Base-by-base conservation (phyloP, 257 asterid species). In the Fraxinus anomala region DNA sequence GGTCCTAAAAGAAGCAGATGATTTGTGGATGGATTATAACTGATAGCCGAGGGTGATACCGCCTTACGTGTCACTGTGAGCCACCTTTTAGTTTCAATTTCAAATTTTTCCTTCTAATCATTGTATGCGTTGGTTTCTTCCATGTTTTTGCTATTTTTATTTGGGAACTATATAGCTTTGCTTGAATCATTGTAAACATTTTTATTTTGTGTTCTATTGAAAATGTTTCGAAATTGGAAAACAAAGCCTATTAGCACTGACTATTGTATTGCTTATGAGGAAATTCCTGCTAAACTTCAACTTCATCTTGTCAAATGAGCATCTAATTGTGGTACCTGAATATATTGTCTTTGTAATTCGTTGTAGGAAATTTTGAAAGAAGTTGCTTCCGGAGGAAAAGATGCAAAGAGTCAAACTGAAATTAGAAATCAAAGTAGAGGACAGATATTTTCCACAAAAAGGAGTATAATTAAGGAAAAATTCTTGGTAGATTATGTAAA, bases 331-430 rank as follows among this genome's bases (percentile, higher is more conserved):
- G 63, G 63, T 24, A 51, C 63, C 33, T 61, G 68, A 23, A 23
- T 21, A 23, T 61, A 23, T 23, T 61, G 10, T 61, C 13, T 23
- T 21, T 1, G 1, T 65, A 44, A 81, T 59, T 73, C 39, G 70
- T 82, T 80, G 61, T 82, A 96, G 98, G 89, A 96, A 96, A 85
- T 96, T 76, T 75, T 96, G 79, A 89, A 98, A 84, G 97, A 96
- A 89, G 91, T 94, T 80, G 97, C 98, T 72, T 91, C 96, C 0
- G 97, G 97, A 70, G 92, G 91, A 82, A 86, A 96, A 86, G 97
- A 94, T 72, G 86, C 98, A 92, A 77, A 88, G 98, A 80, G 89
- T 26, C 76, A 26, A 93, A 83, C 88, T 93, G 75, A 91, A 85
- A 81, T 82, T 96, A 83, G 94, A 91, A 86, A 87, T 96, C 83